Evolutionary conservation across 768 basidiomycete genomes (phyloP), one percentile per base, ranked within the genome.

Genomic region (Phylloporus sp.): DNA sequence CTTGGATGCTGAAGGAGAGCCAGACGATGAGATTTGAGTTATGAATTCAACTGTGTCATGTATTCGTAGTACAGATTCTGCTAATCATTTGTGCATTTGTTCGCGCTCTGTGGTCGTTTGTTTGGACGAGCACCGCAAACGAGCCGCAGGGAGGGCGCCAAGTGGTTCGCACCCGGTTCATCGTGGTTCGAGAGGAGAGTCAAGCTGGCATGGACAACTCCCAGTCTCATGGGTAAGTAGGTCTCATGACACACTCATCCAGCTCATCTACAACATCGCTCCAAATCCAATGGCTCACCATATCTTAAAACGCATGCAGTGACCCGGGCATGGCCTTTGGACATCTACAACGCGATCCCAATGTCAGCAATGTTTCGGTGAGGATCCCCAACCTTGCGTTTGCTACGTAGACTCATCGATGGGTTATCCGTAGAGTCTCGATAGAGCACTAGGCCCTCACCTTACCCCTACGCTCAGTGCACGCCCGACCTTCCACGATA

Each of bases 311-410:
- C 67, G 63, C 60, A 54, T 66, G 34, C 65, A 84, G 81, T 70
- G 82, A 83, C 65, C 69, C 76, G 54, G 71, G 69, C 57, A 83
- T 84, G 80, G 74, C 81, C 62, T 84, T 84, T 73, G 74, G 73
- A 54, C 82, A 82, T 66, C 73, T 84, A 63, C 73, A 75, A 53
- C 73, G 82, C 63, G 81, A 84, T 64, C 72, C 76, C 39, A 79
- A 55, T 27, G 81, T 83, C 67, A 68, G 71, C 71, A 78, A 76
- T 63, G 79, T 79, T 71, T 81, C 82, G 65, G 82, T 84, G 70
- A 67, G 80, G 67, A 59, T 66, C 51, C 57, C 18, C 57, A 43
- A 59, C 62, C 45, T 55, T 55, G 52, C 47, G 47, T 35, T 18
- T 51, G 52, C 49, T 61, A 67, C 64, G 23, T 62, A 57, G 59